Conservation (phyloP, 176 grass and related monocot species). For the Pontederia paniculata region DNA sequence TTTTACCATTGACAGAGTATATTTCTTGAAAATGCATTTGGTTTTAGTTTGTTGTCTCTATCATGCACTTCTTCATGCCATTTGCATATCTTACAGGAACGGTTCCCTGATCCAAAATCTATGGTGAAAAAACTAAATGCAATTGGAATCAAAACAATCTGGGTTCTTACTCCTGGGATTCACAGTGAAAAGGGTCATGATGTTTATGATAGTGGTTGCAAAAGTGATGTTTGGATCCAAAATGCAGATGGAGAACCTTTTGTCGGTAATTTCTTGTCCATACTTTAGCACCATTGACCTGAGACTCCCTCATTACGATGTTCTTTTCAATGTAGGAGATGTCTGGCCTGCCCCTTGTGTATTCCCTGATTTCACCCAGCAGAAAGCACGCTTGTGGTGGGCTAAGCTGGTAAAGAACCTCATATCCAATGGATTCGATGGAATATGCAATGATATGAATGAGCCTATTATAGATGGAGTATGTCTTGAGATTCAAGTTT, state of each 20-base stretch:
- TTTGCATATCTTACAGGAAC: conserved; percentile 26
- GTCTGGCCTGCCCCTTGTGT: conserved; percentile 97
- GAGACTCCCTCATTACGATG: background rate
- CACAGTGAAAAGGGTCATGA: conserved; percentile 72
- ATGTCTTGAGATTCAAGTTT: conserved; percentile 5
- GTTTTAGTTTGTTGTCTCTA: background rate
- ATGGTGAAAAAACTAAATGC: conserved; percentile 61
- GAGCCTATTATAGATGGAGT: conserved; percentile 81
- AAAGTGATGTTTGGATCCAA: conserved; percentile 72
- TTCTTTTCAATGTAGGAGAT: conserved; percentile 34
- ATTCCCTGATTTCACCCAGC: conserved; percentile 85
- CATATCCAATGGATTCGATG: conserved; percentile 69
- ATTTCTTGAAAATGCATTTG: conserved; percentile 11
- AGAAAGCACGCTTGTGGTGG: conserved; percentile 75
- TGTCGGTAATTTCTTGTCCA: conserved; percentile 44
- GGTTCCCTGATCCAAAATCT: conserved; percentile 70
- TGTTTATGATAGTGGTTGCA: conserved; percentile 68
- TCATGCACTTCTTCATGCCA: background rate
- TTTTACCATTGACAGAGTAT: conserved; percentile 83
- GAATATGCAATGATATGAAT: conserved; percentile 99
- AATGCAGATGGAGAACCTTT: conserved; percentile 51
- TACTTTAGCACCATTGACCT: conserved; percentile 6
- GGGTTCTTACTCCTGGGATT: conserved; percentile 97
- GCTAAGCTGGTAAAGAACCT: conserved; percentile 70
- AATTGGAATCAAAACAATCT: conserved; percentile 72